phyloP scores from a whole-genome alignment of 2,329 filamentous ascomycete genomes.

The Curvularia spicifera region DNA sequence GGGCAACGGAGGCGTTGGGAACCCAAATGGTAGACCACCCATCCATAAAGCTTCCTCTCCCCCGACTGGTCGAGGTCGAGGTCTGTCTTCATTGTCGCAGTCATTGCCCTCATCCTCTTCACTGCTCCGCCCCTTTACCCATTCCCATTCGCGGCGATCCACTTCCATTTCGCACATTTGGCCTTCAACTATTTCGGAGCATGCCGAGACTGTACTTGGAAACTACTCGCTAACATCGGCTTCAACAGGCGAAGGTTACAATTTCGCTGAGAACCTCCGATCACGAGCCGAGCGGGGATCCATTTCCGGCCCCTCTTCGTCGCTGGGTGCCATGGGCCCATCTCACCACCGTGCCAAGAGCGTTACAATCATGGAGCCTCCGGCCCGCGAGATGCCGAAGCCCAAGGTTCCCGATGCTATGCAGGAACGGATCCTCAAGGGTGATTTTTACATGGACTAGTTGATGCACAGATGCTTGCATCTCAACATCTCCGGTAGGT shows the following conservation, averaged over 20 bases:
- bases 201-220: constrained; percentile 39
- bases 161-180: constrained; percentile 36
- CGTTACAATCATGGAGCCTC: constrained; percentile 66
- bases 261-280: constrained; percentile 95
- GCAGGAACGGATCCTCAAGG: constrained; percentile 95
- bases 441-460: constrained; percentile 97
- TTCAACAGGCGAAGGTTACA: constrained; percentile 86
- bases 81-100: constrained; percentile 59
- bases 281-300: constrained; percentile 80
- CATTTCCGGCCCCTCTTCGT: constrained; percentile 56
- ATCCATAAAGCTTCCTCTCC: constrained; percentile 57
- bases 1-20: constrained; percentile 58
- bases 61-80: constrained; percentile 63
- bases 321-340: constrained; percentile 16
- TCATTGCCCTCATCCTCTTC: constrained; percentile 37
- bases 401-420: constrained; percentile 77
- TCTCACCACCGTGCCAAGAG: constrained; percentile 73
- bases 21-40: constrained; percentile 68
- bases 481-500: constrained; percentile 33
- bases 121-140: constrained; percentile 32
- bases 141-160: constrained; percentile 32
- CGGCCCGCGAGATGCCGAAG: constrained; percentile 66
- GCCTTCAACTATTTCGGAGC: constrained; percentile 40
- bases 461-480: constrained; percentile 12
- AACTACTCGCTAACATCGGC: constrained; percentile 69